Percentiles rank a stretch among this genome's conserved stretches.
Conservation (phyloP, 1,284 basidiomycete species). For the Ustilago crameri region DNA sequence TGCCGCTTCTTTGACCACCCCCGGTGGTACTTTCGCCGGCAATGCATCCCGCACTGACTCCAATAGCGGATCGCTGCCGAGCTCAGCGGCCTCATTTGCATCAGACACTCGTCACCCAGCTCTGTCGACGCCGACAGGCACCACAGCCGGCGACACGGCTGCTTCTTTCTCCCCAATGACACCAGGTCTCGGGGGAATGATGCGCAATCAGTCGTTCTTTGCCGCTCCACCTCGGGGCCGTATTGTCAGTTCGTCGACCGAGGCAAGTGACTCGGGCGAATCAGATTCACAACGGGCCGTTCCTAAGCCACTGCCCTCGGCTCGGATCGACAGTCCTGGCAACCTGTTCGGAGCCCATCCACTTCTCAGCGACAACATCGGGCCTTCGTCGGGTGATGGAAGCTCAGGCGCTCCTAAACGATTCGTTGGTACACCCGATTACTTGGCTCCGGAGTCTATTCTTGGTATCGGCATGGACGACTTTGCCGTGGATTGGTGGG, state of each 20-base stretch:
- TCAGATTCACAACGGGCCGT: slow-evolving; percentile 43
- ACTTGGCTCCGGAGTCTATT: slow-evolving; percentile 94
- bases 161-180: slow-evolving; percentile 53
- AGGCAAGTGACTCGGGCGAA: slow-evolving; percentile 58
- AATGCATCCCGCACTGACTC: slow-evolving; percentile 22
- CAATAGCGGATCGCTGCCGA: slow-evolving; percentile 40
- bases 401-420: slow-evolving; percentile 68
- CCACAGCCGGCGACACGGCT: slow-evolving; percentile 46
- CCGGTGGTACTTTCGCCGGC: slow-evolving; percentile 11
- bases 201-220: slow-evolving; percentile 56
- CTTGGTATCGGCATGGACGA: slow-evolving; percentile 95
- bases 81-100: slow-evolving; percentile 44
- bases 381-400: slow-evolving; percentile 72
- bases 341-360: slow-evolving; percentile 51
- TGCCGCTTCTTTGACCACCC: slow-evolving; percentile 12
- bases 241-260: slow-evolving; percentile 56
- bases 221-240: slow-evolving; percentile 46
- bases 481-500: slow-evolving; percentile 99
- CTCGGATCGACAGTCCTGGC: slow-evolving; percentile 58
- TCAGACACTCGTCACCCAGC: slow-evolving; percentile 29
- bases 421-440: slow-evolving; percentile 96
- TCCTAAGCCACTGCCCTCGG: slow-evolving; percentile 45
- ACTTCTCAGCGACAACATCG: slow-evolving; percentile 43
- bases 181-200: slow-evolving; percentile 46
- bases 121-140: slow-evolving; percentile 40